These are phyloP conservation scores for Irpex sp. DNA, from an alignment of 1,284 basidiomycete species.

Conservation along the genomic window DNA sequence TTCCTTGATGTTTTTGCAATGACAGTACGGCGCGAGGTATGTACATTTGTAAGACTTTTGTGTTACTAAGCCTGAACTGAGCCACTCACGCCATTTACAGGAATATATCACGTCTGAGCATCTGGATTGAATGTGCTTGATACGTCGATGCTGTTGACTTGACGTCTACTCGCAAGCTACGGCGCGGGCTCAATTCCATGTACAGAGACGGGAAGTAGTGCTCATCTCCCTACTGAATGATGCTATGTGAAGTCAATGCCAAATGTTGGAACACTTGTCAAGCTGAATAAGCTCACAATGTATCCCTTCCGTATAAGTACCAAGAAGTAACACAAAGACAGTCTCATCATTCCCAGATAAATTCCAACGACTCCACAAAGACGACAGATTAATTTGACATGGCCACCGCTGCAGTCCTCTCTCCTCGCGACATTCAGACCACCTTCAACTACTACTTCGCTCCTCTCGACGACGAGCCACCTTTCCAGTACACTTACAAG, in stretches of 20 bases:
- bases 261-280: not conserved
- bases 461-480: constrained; percentile 18
- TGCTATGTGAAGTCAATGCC: not conserved
- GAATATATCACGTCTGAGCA: not conserved
- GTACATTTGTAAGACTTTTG: not conserved
- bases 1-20: not conserved
- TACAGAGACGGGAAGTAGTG: not conserved
- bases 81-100: not conserved
- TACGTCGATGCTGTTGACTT: not conserved
- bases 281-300: not conserved
- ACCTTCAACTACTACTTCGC: constrained; percentile 28
- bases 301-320: not conserved
- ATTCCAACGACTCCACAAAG: not conserved
- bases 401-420: constrained; percentile 24
- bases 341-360: not conserved
- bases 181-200: not conserved
- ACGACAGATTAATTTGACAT: constrained; percentile 9
- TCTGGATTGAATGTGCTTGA: not conserved
- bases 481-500: constrained; percentile 22
- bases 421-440: constrained; percentile 26
- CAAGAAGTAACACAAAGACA: not conserved
- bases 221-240: not conserved
- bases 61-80: not conserved
- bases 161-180: not conserved
- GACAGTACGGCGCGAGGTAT: not conserved